Evolutionary conservation across 495 filamentous ascomycete genomes (phyloP), one percentile per base, ranked within the genome.

Genomic region (Neurospora tetrasperma): DNA sequence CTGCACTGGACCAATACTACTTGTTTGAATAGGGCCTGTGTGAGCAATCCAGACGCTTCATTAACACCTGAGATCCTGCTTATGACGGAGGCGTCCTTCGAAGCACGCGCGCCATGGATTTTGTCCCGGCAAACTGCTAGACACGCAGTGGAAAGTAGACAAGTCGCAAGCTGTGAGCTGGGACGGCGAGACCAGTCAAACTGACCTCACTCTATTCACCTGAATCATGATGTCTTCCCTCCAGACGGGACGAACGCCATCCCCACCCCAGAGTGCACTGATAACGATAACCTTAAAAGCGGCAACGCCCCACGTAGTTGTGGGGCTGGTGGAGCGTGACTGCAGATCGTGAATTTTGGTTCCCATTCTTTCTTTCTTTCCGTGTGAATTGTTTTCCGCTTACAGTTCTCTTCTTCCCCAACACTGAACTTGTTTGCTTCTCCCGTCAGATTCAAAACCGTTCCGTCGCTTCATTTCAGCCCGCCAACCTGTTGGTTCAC

Each of bases 201-300:
- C 48, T 62, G 54, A 31, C 54, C 31, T 62, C 54, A 62, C 23
- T 31, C 5, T 11, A 62, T 16, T 62, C 23, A 62, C 23, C 23
- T 62, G 23, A 62, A 38, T 35, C 54, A 38, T 35, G 27, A 35
- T 35, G 54, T 5, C 27, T 66, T 38, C 54, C 27, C 4, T 38
- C 31, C 27, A 14, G 54, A 66, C 7, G 54, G 7, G 54, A 66
- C 7, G 54, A 66, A 38, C 54, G 14, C 14, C 31, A 66, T 66
- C 54, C 18, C 54, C 54, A 66, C 54, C 27, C 54, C 54, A 12
- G 27, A 66, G 54, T 18, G 14, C 31, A 18, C 54, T 7, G 54
- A 66, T 66, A 66, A 66, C 54, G 54, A 66, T 66, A 66, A 66
- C 54, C 54, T 66, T 66, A 66, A 66, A 59, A 66, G 54, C 54